Evolutionary conservation across 2,329 filamentous ascomycete species (phyloP).

Genomic region (Pseudogymnoascus sp.): DNA sequence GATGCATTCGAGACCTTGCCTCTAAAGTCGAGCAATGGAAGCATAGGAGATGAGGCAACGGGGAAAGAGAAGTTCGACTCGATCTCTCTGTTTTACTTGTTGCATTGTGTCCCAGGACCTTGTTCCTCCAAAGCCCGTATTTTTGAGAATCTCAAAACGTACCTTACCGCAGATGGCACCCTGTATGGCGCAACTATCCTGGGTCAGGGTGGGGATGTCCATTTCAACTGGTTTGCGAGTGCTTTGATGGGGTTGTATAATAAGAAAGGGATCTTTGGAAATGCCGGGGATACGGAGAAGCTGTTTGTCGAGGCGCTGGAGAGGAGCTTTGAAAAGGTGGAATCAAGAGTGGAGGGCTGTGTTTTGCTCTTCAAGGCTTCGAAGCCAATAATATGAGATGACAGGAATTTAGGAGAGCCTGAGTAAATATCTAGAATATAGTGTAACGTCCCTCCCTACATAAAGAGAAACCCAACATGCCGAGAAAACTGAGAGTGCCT

Average conservation of each 20-base stretch:
- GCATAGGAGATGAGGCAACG: background rate
- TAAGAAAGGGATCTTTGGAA: conserved; percentile 30
- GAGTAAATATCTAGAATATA: background rate
- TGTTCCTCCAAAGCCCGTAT: conserved; percentile 24
- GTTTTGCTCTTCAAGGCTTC: conserved; percentile 32
- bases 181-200: conserved; percentile 32
- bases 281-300: conserved; percentile 30
- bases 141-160: conserved; percentile 26
- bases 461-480: too few relatives aligned
- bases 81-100: conserved; percentile 35
- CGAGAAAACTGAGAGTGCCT: background rate
- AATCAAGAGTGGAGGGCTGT: conserved; percentile 32
- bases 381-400: conserved; percentile 17
- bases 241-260: conserved; percentile 30
- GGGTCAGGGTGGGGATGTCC: conserved; percentile 23
- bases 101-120: conserved; percentile 34
- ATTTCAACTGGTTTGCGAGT: conserved; percentile 23
- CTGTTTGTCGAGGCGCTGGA: conserved; percentile 29
- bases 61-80: conserved; percentile 31
- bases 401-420: background rate
- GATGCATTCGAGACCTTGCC: conserved; percentile 29
- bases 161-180: conserved; percentile 30
- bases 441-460: background rate
- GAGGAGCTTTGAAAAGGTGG: conserved; percentile 31
- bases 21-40: conserved; percentile 14